Evolutionary conservation across 2,329 filamentous ascomycete genomes (phyloP).

Genomic region (Cercospora citrullina): DNA sequence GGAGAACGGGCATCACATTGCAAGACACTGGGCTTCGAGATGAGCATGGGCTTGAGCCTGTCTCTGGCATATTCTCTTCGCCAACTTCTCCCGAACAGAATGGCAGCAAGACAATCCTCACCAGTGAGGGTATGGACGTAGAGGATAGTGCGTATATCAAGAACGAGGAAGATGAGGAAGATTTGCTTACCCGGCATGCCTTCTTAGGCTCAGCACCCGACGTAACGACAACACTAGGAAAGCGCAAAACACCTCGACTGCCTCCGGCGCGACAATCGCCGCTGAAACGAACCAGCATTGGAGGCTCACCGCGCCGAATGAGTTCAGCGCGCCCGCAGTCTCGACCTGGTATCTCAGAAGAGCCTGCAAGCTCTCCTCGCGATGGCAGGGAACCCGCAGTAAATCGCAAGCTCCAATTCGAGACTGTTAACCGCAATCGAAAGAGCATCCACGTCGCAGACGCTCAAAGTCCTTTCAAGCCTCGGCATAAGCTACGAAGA

Average conservation of each 20-base stretch:
- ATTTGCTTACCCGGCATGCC: constrained; percentile 21
- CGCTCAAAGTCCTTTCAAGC: constrained; percentile 37
- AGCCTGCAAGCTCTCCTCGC: constrained; percentile 19
- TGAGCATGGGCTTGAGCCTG: constrained; percentile 86
- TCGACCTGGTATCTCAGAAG: constrained; percentile 20
- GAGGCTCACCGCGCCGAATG: constrained; percentile 60
- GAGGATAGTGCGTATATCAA: constrained; percentile 56
- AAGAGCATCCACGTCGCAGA: constrained; percentile 34
- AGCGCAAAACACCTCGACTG: constrained; percentile 49
- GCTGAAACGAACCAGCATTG: constrained; percentile 63
- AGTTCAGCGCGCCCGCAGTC: constrained; percentile 55
- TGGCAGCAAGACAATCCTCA: constrained; percentile 26
- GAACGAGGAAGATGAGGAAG: constrained; percentile 2
- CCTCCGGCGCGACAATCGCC: constrained; percentile 57
- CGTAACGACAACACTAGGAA: constrained; percentile 44
- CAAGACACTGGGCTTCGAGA: constrained; percentile 78
- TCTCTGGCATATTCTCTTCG: constrained; percentile 86
- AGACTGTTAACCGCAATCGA: constrained; percentile 27
- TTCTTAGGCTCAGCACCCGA: constrained; percentile 53
- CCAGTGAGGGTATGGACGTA: constrained; percentile 54
- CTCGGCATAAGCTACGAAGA: constrained; percentile 32
- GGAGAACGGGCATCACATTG: constrained; percentile 85
- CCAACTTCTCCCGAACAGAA: constrained; percentile 55
- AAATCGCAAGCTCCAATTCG: constrained; percentile 39
- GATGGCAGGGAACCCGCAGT: constrained; percentile 29